Percentiles rank a stretch among this genome's conserved stretches.
phyloP scores from a whole-genome alignment of 805 yeast species.

The Tetrapisispora pingtungensis region DNA sequence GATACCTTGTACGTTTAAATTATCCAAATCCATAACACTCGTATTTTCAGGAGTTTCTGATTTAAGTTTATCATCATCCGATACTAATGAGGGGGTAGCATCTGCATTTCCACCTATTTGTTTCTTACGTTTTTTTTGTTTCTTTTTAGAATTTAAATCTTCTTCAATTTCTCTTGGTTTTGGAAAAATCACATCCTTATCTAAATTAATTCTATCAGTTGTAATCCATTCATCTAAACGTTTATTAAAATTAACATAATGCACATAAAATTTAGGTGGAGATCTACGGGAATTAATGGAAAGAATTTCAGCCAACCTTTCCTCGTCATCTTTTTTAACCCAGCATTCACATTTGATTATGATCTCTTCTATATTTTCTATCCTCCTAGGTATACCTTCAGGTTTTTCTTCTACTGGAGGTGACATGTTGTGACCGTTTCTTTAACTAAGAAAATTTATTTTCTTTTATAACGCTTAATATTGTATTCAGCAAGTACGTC shows the following conservation, averaged over 20 bases:
- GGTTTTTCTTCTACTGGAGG: slow-evolving; percentile 2
- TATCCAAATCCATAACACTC: slow-evolving; percentile 77
- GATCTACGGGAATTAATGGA: slow-evolving; percentile 69
- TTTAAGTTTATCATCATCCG: slow-evolving; percentile 7
- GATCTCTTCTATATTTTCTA: slow-evolving; percentile 39
- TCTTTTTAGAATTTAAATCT: slow-evolving; percentile 28
- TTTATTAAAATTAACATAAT: slow-evolving; percentile 88
- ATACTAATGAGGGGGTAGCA: background rate
- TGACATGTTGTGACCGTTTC: background rate
- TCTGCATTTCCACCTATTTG: slow-evolving; percentile 5
- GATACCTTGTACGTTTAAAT: slow-evolving; percentile 76
- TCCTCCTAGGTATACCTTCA: slow-evolving; percentile 18
- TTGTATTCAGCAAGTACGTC: too few species aligned
- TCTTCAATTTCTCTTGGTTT: slow-evolving; percentile 43
- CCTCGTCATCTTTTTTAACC: slow-evolving; percentile 72
- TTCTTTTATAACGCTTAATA: too few species aligned
- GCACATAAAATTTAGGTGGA: slow-evolving; percentile 77
- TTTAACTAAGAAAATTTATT: too few species aligned
- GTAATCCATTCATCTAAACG: slow-evolving; percentile 94
- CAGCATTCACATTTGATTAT: slow-evolving; percentile 72
- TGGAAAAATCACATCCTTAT: slow-evolving; percentile 63
- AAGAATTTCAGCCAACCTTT: slow-evolving; percentile 74
- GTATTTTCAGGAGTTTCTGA: slow-evolving; percentile 26
- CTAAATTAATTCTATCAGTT: slow-evolving; percentile 58
- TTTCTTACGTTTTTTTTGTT: slow-evolving; percentile 31